phyloP scores from a whole-genome alignment of 2,329 filamentous ascomycete genomes.

The Fusarium irregulare region DNA sequence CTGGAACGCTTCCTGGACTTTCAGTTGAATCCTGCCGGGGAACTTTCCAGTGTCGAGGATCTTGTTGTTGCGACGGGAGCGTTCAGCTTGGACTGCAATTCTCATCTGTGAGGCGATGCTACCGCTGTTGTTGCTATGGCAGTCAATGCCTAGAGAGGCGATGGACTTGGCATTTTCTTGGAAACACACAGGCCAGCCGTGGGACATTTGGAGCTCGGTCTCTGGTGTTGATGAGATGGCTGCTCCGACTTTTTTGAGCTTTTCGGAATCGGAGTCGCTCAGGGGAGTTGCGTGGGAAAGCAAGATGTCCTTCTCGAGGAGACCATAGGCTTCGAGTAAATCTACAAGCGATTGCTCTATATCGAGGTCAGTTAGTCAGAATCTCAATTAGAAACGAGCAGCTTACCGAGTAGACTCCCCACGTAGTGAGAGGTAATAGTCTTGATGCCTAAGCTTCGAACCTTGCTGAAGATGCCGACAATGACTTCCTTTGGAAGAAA shows the following conservation, averaged over 20 bases:
- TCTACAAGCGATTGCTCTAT: not conserved
- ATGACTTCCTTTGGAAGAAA: constrained; percentile 13
- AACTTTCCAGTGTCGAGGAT: not conserved
- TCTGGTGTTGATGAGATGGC: constrained; percentile 4
- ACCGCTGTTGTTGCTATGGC: constrained; percentile 6
- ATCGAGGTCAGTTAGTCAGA: accelerated
- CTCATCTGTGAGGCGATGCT: constrained; percentile 11
- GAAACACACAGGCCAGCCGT: constrained; percentile 16
- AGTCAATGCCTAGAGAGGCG: constrained; percentile 3
- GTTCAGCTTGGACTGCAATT: constrained; percentile 7
- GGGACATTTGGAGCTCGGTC: constrained; percentile 17
- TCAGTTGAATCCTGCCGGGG: not conserved
- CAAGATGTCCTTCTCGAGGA: constrained; percentile 6
- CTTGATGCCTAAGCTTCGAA: not conserved
- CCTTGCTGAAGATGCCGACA: not conserved
- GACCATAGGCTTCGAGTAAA: not conserved
- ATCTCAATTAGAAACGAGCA: accelerated
- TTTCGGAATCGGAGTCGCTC: constrained; percentile 7
- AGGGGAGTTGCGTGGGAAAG: constrained; percentile 10
- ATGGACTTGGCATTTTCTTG: constrained; percentile 13
- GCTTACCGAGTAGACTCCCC: not conserved
- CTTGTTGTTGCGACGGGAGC: not conserved
- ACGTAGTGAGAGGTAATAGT: constrained; percentile 22
- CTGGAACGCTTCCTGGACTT: constrained; percentile 2
- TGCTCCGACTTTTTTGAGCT: not conserved